These are phyloP conservation scores for Gomphus bonarii DNA, from an alignment of 1,284 basidiomycete genomes.

Conservation along the genomic window DNA sequence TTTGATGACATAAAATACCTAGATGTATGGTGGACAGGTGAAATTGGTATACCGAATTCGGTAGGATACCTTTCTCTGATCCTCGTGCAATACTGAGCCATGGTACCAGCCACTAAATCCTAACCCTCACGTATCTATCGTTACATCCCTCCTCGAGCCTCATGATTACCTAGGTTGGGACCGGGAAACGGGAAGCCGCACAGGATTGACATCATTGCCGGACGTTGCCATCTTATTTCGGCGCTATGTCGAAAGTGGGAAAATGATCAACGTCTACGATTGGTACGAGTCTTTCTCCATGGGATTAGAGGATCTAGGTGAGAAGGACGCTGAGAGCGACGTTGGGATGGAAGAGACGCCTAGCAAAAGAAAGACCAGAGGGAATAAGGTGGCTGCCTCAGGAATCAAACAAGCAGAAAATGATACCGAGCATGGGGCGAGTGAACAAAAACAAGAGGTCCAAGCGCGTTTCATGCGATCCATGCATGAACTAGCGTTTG, in stretches of 20 bases:
- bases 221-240: conserved; percentile 67
- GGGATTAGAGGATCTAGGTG: conserved; percentile 39
- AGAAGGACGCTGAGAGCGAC: conserved; percentile 26
- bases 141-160: conserved; percentile 52
- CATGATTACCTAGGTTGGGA: conserved; percentile 31
- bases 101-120: conserved; percentile 53
- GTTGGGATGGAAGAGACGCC: conserved; percentile 18
- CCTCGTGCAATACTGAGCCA: not conserved
- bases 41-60: conserved; percentile 41
- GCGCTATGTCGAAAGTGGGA: conserved; percentile 65
- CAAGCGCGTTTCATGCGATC: conserved; percentile 70
- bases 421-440: not conserved
- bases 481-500: conserved; percentile 67
- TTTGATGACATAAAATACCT: conserved; percentile 45
- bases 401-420: not conserved
- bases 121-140: conserved; percentile 44
- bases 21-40: conserved; percentile 64
- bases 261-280: conserved; percentile 72
- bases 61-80: not conserved
- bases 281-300: conserved; percentile 66
- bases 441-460: conserved; percentile 41
- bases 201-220: conserved; percentile 33
- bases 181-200: conserved; percentile 17
- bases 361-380: not conserved
- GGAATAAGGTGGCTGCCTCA: not conserved